phyloP scores from a whole-genome alignment of 192 early-diverging fungal genomes.

The Mortierella alpina region DNA sequence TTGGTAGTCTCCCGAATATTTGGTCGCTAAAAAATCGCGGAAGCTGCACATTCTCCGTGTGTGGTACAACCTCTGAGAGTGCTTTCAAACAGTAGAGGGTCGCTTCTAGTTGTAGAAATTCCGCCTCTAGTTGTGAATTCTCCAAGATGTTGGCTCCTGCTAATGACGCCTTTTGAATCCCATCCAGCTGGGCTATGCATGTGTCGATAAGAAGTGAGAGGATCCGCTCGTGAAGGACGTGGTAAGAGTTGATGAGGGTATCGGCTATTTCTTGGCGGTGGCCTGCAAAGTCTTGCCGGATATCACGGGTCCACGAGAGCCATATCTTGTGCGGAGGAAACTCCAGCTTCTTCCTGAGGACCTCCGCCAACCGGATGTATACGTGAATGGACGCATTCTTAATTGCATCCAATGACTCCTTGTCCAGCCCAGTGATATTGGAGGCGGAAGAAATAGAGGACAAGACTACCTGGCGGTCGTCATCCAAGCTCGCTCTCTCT shows the following conservation, averaged over 20 bases:
- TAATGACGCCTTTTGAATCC: constrained; percentile 29
- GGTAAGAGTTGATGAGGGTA: constrained; percentile 75
- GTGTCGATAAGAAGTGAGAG: constrained; percentile 58
- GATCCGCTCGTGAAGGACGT: constrained; percentile 70
- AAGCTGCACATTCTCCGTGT: constrained; percentile 62
- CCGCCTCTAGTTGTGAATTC: constrained; percentile 20
- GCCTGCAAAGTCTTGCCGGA: constrained; percentile 66
- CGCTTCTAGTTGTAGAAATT: constrained; percentile 61
- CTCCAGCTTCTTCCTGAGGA: constrained; percentile 66
- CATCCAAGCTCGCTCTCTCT: constrained; percentile 2
- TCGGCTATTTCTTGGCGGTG: constrained; percentile 82
- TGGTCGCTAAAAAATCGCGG: constrained; percentile 69
- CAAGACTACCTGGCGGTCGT: constrained; percentile 19
- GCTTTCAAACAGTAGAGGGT: constrained; percentile 73
- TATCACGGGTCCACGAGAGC: constrained; percentile 65
- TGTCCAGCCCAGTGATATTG: constrained; percentile 28
- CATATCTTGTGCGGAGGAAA: constrained; percentile 67
- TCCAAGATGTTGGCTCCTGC: constrained; percentile 24
- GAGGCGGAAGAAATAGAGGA: constrained; percentile 40
- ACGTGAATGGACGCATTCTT: constrained; percentile 55
- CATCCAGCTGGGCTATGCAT: constrained; percentile 27
- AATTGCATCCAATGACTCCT: constrained; percentile 42
- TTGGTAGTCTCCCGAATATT: constrained; percentile 61
- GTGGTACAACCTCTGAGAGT: constrained; percentile 73
- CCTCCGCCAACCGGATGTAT: constrained; percentile 64